Evolutionary conservation across 257 asterid species (phyloP).

Genomic region (Solanum bukasovii): DNA sequence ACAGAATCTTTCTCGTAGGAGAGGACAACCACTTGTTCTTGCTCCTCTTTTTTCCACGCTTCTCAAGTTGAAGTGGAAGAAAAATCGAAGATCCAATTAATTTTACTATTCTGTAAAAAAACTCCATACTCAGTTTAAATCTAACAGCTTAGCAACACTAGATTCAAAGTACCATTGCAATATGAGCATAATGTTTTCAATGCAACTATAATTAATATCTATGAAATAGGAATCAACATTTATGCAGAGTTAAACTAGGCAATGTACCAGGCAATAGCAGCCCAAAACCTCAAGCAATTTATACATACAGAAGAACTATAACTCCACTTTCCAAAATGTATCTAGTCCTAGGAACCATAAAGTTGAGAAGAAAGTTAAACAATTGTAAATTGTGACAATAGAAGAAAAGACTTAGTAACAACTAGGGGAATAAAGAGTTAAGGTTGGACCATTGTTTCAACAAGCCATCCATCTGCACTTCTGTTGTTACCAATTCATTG

Average conservation of each 20-base stretch:
- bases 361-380: neutral
- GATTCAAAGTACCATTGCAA: no score
- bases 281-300: no score
- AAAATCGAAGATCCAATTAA: neutral
- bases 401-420: neutral
- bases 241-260: no score
- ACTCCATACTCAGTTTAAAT: no score
- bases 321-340: neutral
- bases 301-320: neutral
- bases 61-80: no score
- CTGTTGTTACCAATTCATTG: neutral
- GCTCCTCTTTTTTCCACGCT: no score
- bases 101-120: neutral
- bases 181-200: no score
- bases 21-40: no score
- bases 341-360: neutral
- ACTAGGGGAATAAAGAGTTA: neutral
- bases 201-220: neutral
- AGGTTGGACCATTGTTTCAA: neutral
- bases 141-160: no score
- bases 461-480: neutral
- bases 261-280: no score
- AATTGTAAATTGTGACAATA: neutral
- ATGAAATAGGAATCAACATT: no score
- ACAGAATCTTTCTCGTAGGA: no score